Percentiles rank a stretch among this genome's conserved stretches.
Evolutionary conservation across 2,329 filamentous ascomycete genomes (phyloP).

Genomic region (Fragosphaeria purpurea): DNA sequence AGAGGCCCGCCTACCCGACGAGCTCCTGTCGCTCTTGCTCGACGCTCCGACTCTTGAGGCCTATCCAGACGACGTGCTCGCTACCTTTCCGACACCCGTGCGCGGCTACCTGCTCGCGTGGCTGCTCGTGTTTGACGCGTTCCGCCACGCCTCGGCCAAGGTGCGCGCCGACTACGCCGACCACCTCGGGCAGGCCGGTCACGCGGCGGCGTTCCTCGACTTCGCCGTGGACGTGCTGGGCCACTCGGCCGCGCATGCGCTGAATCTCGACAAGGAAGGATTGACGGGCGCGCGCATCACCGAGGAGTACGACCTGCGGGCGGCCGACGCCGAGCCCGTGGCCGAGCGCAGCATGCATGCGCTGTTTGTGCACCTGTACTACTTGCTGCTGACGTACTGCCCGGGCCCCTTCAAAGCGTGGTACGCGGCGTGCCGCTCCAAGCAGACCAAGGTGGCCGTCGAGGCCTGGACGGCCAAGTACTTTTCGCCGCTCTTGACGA

Average conservation of each 20-base stretch:
- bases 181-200: conserved; percentile 64
- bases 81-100: conserved; percentile 58
- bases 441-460: conserved; percentile 69
- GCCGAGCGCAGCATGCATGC: conserved; percentile 65
- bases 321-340: conserved; percentile 47
- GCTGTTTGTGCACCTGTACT: conserved; percentile 80
- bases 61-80: conserved; percentile 54
- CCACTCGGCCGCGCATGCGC: conserved; percentile 60
- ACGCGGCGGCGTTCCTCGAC: conserved; percentile 58
- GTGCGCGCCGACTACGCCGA: conserved; percentile 73
- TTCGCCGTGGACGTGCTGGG: conserved; percentile 81
- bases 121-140: conserved; percentile 83
- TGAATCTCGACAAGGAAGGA: conserved; percentile 61
- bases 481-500: conserved; percentile 63
- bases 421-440: conserved; percentile 72
- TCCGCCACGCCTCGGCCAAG: conserved; percentile 66
- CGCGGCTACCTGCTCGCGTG: conserved; percentile 80
- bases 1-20: conserved; percentile 66
- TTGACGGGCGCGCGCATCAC: conserved; percentile 49
- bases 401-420: conserved; percentile 73
- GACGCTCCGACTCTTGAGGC: conserved; percentile 64
- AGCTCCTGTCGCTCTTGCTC: conserved; percentile 73
- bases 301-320: conserved; percentile 38
- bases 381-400: conserved; percentile 64
- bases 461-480: conserved; percentile 78